phyloP scores from a whole-genome alignment of 768 basidiomycete species.

The Russula olivacea region DNA sequence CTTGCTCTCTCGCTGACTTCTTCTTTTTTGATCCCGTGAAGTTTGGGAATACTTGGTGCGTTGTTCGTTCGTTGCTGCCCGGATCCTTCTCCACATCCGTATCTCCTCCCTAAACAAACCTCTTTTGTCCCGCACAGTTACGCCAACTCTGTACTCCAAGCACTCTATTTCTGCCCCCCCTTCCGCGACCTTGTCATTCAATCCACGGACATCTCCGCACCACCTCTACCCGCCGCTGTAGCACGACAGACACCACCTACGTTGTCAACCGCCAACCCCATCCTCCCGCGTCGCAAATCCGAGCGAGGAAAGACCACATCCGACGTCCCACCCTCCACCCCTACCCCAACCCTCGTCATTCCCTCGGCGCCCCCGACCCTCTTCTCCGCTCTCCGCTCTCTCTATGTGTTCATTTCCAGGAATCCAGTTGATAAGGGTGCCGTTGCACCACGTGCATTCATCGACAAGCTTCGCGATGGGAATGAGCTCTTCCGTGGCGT shows the following conservation, averaged over 20 bases:
- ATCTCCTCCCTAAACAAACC: not conserved
- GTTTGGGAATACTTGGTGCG: conserved; percentile 96
- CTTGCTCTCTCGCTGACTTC: conserved; percentile 8
- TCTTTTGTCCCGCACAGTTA: conserved; percentile 49
- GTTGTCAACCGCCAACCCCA: conserved; percentile 32
- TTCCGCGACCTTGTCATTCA: conserved; percentile 89
- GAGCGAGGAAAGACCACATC: conserved; percentile 45
- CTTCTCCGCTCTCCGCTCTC: conserved; percentile 87
- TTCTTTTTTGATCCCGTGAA: conserved; percentile 30
- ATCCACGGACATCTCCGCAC: conserved; percentile 46
- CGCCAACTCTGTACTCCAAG: conserved; percentile 97
- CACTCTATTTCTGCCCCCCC: conserved; percentile 91
- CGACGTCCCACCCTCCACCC: conserved; percentile 32
- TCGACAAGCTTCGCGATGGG: conserved; percentile 87
- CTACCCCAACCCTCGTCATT: conserved; percentile 40
- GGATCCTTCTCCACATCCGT: not conserved
- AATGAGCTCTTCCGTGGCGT: conserved; percentile 88
- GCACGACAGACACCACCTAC: conserved; percentile 28
- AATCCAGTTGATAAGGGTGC: conserved; percentile 78
- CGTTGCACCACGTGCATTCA: conserved; percentile 83
- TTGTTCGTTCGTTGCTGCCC: not conserved
- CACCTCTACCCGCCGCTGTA: conserved; percentile 32
- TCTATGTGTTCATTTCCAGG: conserved; percentile 78
- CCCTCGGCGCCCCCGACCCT: conserved; percentile 65
- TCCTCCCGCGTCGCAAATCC: conserved; percentile 48